These are phyloP conservation scores for Schrenkiella parvula DNA, from an alignment of 345 rosid genomes.

Conservation along the genomic window DNA sequence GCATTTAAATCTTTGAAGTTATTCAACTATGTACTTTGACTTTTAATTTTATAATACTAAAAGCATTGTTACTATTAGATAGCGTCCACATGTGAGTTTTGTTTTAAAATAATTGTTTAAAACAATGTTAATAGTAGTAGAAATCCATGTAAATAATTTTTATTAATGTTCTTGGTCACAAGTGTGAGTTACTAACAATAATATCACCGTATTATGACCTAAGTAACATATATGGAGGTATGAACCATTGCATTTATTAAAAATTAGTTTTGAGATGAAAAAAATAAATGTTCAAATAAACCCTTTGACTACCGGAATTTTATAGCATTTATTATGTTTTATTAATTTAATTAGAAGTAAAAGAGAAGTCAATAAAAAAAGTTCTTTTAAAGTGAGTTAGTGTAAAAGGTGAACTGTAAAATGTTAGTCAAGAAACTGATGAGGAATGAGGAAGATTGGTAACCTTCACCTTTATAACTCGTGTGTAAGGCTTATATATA, in stretches of 20 bases:
- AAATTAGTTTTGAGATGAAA: not conserved
- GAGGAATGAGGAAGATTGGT: not conserved
- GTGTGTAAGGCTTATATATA: not conserved
- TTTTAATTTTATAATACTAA: not conserved
- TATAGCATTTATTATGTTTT: too few species aligned
- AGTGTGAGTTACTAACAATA: not conserved
- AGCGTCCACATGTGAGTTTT: not conserved
- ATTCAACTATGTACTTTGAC: not conserved
- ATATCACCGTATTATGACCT: not conserved
- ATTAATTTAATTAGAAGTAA: too few species aligned
- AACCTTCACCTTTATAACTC: not conserved
- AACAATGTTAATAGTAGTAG: not conserved
- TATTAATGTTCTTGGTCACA: not conserved
- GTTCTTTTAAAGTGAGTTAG: too few species aligned
- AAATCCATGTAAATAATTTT: not conserved
- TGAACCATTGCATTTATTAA: not conserved
- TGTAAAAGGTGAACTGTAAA: not conserved
- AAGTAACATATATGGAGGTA: not conserved
- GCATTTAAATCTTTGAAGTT: not conserved
- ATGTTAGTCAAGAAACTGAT: not conserved
- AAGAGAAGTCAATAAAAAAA: too few species aligned
- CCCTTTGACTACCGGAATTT: too few species aligned
- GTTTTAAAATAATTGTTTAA: not conserved
- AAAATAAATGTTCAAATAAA: too few species aligned
- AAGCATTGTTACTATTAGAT: too few species aligned